These are phyloP conservation scores for Pseudozyma flocculosa DNA, from an alignment of 1,284 basidiomycete species.

Conservation along the genomic window DNA sequence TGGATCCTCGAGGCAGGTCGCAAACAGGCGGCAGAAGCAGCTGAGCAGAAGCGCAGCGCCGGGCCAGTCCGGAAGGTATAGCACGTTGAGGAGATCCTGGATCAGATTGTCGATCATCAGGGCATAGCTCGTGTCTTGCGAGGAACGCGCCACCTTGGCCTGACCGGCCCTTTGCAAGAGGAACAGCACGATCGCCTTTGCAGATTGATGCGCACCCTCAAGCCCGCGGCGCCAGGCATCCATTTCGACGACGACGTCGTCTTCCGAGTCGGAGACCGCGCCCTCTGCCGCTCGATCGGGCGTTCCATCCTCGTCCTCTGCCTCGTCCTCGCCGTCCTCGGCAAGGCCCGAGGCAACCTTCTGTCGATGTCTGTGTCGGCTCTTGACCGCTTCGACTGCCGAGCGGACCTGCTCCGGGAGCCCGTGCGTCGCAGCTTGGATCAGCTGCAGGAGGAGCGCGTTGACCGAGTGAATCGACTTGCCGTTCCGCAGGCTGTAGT, in stretches of 20 bases:
- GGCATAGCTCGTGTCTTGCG: constrained; percentile 65
- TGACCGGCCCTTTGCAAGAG: constrained; percentile 66
- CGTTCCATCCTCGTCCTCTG: constrained; percentile 3
- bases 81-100: constrained; percentile 79
- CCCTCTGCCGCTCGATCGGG: not conserved
- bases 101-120: constrained; percentile 86
- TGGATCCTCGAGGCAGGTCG: constrained; percentile 66
- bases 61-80: constrained; percentile 96
- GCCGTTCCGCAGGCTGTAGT: constrained; percentile 63
- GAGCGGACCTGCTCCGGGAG: constrained; percentile 15
- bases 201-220: constrained; percentile 38
- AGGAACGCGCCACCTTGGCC: constrained; percentile 41
- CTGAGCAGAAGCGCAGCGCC: constrained; percentile 72
- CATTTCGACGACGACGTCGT: constrained; percentile 20
- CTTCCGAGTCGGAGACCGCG: constrained; percentile 7
- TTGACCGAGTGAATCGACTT: constrained; percentile 85
- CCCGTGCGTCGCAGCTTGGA: constrained; percentile 71
- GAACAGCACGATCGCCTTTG: constrained; percentile 76
- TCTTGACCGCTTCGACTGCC: constrained; percentile 20
- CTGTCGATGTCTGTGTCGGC: constrained; percentile 1
- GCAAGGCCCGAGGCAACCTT: constrained; percentile 1
- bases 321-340: not conserved
- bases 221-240: constrained; percentile 29
- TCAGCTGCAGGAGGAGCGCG: constrained; percentile 87
- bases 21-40: constrained; percentile 42